These are phyloP conservation scores for Penicillium sp. DNA, from an alignment of 2,329 filamentous ascomycete species.

Conservation along the genomic window DNA sequence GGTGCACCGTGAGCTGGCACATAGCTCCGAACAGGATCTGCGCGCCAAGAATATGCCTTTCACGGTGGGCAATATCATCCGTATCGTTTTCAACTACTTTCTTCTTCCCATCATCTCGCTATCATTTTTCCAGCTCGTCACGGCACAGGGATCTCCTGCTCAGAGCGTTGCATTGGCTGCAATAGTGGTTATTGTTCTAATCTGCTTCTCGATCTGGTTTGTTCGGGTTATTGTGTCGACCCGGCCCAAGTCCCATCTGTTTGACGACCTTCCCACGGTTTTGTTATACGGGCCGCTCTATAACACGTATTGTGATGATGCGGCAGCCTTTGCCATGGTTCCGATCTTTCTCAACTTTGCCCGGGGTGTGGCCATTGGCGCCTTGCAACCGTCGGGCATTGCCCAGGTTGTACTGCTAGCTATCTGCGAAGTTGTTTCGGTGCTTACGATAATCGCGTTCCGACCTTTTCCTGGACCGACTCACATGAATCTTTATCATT, in stretches of 20 bases:
- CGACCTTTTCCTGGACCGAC: conserved; percentile 86
- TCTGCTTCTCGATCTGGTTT: conserved; percentile 75
- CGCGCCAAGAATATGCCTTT: conserved; percentile 92
- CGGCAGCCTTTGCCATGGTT: conserved; percentile 84
- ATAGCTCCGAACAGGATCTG: conserved; percentile 79
- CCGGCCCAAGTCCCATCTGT: conserved; percentile 80
- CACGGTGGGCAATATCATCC: conserved; percentile 72
- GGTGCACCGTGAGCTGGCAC: conserved; percentile 69
- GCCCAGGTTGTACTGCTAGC: conserved; percentile 89
- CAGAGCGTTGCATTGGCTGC: conserved; percentile 74
- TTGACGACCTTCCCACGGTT: conserved; percentile 88
- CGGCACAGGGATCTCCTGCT: conserved; percentile 65
- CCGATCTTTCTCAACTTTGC: conserved; percentile 82
- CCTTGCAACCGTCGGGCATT: conserved; percentile 87
- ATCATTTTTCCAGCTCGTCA: conserved; percentile 88
- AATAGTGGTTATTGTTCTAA: conserved; percentile 69
- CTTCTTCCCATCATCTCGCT: conserved; percentile 81
- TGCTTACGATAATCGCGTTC: conserved; percentile 85
- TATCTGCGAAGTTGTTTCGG: conserved; percentile 88
- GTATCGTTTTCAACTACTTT: conserved; percentile 90
- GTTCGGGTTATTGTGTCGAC: conserved; percentile 78
- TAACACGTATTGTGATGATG: conserved; percentile 95
- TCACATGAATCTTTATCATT: conserved; percentile 96
- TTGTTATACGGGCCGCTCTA: conserved; percentile 90
- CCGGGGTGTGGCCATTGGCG: conserved; percentile 86